phyloP scores from a whole-genome alignment of 163 green algal species.

The Scenedesmus sp. region DNA sequence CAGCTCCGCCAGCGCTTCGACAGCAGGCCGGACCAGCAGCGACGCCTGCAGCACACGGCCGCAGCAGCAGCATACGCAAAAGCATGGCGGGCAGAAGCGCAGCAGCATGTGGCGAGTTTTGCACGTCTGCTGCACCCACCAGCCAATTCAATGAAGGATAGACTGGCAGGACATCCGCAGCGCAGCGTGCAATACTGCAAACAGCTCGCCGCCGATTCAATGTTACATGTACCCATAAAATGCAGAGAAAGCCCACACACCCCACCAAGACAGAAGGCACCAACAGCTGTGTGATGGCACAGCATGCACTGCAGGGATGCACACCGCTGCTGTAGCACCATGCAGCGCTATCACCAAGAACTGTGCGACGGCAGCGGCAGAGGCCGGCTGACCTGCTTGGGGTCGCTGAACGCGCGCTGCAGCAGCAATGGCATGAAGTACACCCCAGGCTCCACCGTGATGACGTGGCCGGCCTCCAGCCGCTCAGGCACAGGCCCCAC shows the following conservation, averaged over 20 bases:
- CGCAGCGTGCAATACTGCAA: background rate
- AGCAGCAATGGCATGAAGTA: conserved; percentile 59
- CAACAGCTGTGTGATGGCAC: background rate
- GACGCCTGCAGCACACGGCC: conserved; percentile 34
- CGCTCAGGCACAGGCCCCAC: conserved; percentile 61
- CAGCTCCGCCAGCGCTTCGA: conserved; percentile 49
- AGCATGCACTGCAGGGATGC: no score
- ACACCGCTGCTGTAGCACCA: background rate
- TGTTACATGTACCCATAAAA: no score
- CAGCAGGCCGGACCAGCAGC: conserved; percentile 34
- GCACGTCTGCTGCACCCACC: no score
- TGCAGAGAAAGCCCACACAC: no score
- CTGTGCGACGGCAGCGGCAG: conserved; percentile 42
- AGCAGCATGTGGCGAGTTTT: no score
- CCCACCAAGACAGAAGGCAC: background rate
- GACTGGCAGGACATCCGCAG: no score
- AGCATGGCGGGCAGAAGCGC: no score
- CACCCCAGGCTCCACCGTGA: conserved; percentile 51
- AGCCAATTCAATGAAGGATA: no score
- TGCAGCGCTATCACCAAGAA: background rate
- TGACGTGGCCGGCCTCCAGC: conserved; percentile 61
- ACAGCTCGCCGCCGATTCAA: background rate
- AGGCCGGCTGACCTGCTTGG: conserved; percentile 20
- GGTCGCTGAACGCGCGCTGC: background rate
- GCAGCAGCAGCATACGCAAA: conserved; percentile 27